These are phyloP conservation scores for Oxalis stricta DNA, from an alignment of 441 rosid genomes.

Conservation along the genomic window DNA sequence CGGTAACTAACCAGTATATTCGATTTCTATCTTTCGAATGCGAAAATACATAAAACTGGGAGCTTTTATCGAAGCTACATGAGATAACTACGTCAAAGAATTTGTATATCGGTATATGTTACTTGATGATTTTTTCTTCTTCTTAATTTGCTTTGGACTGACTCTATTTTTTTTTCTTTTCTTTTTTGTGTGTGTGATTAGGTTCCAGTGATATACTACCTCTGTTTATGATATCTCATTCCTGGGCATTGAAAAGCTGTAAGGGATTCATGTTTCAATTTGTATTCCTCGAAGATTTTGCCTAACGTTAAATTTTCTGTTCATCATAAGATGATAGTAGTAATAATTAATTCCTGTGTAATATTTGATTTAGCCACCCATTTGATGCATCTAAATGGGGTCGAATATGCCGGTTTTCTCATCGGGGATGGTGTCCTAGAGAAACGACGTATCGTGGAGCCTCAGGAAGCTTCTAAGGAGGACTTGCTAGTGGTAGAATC, in stretches of 20 bases:
- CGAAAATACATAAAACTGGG: no score
- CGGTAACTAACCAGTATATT: no score
- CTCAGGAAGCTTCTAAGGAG: conserved; percentile 60
- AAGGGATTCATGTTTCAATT: conserved; percentile 9
- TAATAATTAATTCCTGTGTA: background rate
- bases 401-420: conserved; percentile 56
- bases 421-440: conserved; percentile 40
- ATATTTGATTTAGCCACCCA: conserved; percentile 47
- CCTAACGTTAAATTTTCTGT: background rate
- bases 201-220: conserved; percentile 77
- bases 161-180: background rate
- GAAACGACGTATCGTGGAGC: conserved; percentile 48
- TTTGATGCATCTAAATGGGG: conserved; percentile 97
- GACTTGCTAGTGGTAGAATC: conserved; percentile 81
- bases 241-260: conserved; percentile 82
- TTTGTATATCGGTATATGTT: background rate
- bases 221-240: conserved; percentile 58
- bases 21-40: no score
- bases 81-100: no score
- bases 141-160: background rate
- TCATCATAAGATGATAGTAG: no score
- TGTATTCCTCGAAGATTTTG: background rate
- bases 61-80: no score
- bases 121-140: no score
- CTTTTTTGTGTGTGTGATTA: conserved; percentile 19